phyloP scores from a whole-genome alignment of 129 eudicot genomes.

The Escallonia herrerae region DNA sequence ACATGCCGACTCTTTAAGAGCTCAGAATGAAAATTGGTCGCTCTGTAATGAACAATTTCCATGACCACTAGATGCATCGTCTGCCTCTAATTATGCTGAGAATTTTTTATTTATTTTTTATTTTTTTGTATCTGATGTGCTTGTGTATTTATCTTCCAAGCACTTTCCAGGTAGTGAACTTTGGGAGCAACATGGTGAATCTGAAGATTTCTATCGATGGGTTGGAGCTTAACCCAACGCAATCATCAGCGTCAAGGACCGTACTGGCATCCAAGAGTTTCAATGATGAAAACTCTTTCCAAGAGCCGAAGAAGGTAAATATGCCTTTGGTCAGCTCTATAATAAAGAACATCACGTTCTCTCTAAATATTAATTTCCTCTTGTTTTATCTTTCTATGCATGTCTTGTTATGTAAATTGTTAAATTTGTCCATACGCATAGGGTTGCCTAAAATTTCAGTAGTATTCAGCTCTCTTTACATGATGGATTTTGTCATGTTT shows the following conservation, averaged over 20 bases:
- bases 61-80: background rate
- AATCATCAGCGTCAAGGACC: constrained; percentile 32
- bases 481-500: too few species aligned
- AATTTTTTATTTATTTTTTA: background rate
- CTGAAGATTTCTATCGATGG: constrained; percentile 47
- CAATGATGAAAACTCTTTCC: constrained; percentile 75
- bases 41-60: background rate
- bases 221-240: constrained; percentile 27
- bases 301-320: constrained; percentile 62
- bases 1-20: too few species aligned
- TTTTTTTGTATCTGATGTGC: background rate
- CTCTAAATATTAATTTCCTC: background rate
- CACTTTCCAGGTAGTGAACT: constrained; percentile 63
- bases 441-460: background rate
- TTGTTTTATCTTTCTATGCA: background rate
- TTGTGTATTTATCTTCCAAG: background rate
- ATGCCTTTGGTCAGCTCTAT: background rate
- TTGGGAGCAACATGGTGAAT: constrained; percentile 47
- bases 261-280: constrained; percentile 47
- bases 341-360: background rate
- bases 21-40: too few species aligned
- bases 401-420: background rate
- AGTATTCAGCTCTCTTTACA: too few species aligned
- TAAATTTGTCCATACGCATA: background rate
- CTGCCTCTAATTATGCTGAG: background rate